phyloP scores from a whole-genome alignment of 2,329 filamentous ascomycete genomes.

The Blastomyces parvus region DNA sequence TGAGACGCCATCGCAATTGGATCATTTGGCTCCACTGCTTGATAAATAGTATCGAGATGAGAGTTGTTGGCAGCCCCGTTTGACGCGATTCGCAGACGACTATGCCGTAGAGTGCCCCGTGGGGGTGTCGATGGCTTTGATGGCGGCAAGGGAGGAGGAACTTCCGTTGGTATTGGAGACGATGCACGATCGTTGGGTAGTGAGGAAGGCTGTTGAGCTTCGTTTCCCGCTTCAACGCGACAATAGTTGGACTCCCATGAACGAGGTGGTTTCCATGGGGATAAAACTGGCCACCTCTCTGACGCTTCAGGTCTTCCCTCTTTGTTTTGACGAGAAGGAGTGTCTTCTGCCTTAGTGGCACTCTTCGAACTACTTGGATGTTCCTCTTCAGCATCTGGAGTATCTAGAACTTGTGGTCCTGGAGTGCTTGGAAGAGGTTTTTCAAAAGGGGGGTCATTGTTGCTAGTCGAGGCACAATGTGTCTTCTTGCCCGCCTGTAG shows the following conservation, averaged over 20 bases:
- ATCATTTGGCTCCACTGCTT: neutral
- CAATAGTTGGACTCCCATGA: neutral
- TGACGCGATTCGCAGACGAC: neutral
- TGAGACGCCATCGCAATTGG: neutral
- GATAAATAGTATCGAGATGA: neutral
- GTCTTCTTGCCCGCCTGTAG: neutral
- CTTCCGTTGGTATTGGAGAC: neutral
- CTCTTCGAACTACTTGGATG: conserved; percentile 3
- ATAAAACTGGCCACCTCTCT: conserved; percentile 13
- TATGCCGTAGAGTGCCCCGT: neutral
- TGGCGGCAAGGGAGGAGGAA: neutral
- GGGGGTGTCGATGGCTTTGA: neutral
- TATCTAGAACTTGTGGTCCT: neutral
- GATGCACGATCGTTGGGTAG: neutral
- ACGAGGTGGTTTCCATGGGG: conserved; percentile 6
- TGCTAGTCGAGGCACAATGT: neutral
- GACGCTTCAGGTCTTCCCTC: conserved; percentile 10
- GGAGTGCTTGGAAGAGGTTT: conserved; percentile 16
- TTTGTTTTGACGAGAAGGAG: neutral
- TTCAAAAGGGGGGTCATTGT: conserved; percentile 12
- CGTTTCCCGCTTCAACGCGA: neutral
- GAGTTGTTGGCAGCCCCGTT: neutral
- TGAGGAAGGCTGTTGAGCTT: neutral
- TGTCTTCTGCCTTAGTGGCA: conserved; percentile 10
- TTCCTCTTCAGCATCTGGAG: neutral